Evolutionary conservation across 768 basidiomycete genomes (phyloP).

Genomic region (Auricularia auricula-judae): DNA sequence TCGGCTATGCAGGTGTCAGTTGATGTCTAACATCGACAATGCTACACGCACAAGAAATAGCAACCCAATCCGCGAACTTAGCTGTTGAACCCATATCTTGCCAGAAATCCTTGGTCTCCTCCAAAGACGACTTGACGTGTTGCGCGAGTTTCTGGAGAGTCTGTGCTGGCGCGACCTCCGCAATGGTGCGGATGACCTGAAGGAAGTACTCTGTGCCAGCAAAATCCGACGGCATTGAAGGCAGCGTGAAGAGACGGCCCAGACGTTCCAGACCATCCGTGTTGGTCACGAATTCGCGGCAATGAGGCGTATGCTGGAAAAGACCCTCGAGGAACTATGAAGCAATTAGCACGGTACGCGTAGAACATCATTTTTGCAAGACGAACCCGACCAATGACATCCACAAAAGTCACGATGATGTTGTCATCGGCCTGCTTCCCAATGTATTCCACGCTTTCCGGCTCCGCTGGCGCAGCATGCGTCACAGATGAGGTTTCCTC

Average conservation of each 20-base stretch:
- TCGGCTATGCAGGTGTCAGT: conserved; percentile 23
- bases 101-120: conserved; percentile 67
- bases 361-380: background rate
- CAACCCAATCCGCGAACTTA: conserved; percentile 54
- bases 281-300: conserved; percentile 75
- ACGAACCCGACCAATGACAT: conserved; percentile 65
- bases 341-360: background rate
- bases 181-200: conserved; percentile 80
- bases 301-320: conserved; percentile 84
- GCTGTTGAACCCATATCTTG: conserved; percentile 38
- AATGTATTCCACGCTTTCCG: background rate
- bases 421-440: conserved; percentile 36
- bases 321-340: conserved; percentile 83
- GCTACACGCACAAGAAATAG: conserved; percentile 32
- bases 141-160: conserved; percentile 60
- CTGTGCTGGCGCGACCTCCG: conserved; percentile 71
- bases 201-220: conserved; percentile 79
- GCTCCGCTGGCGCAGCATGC: background rate
- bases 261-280: conserved; percentile 65
- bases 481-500: background rate
- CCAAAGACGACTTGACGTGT: conserved; percentile 59
- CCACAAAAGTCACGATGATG: conserved; percentile 63
- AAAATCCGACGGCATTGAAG: conserved; percentile 84
- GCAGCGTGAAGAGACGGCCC: conserved; percentile 66
- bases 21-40: background rate